Evolutionary conservation across 192 early-diverging fungal genomes (phyloP), one percentile per base, ranked within the genome.

Genomic region (Thoreauomyces humboldtii): DNA sequence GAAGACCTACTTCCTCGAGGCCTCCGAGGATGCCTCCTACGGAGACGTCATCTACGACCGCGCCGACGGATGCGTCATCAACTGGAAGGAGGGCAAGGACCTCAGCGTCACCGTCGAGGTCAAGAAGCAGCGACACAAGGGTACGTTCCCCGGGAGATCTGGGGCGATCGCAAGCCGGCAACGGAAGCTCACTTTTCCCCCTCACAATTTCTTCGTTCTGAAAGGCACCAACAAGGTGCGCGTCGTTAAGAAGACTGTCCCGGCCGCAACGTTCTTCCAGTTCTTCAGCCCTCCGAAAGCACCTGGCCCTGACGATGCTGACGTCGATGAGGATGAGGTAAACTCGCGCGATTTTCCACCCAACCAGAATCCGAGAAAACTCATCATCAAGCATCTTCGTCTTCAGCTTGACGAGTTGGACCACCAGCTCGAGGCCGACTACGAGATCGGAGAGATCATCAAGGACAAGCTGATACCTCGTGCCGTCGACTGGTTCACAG

Each of bases 51-150:
- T 95, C 52, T 96, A 92, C 73, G 92, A 92, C 75, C 87, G 88
- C 74, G 94, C 95, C 27, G 87, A 93, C 75, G 97, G 94, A 69
- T 81, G 43, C 21, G 53, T 35, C 55, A 92, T 99, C 69, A 70
- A 91, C 46, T 99, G 97, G 97, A 98, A 98, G 79, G 92, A 95
- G 61, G 94, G 89, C 71, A 91, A 96, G 83, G 89, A 98, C 76
- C 84, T 99, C 43, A 89, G 88, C 61, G 87, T 96, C 52, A 93
- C 84, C 14, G 80, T 96, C 57, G 95, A 99, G 81, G 90, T 93
- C 76, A 96, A 94, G 86, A 98, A 94, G 80, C 97, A 99, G 85
- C 92, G 96, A 55, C 93, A 96, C 83, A 97, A 95, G 86, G 89
- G 83, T 85, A 51, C 41, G 38, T n/a, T 41, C n/a, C 38, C 42